Evolutionary conservation across 169 alveolate genomes (phyloP).

Genomic region (Nephromyces sp.): DNA sequence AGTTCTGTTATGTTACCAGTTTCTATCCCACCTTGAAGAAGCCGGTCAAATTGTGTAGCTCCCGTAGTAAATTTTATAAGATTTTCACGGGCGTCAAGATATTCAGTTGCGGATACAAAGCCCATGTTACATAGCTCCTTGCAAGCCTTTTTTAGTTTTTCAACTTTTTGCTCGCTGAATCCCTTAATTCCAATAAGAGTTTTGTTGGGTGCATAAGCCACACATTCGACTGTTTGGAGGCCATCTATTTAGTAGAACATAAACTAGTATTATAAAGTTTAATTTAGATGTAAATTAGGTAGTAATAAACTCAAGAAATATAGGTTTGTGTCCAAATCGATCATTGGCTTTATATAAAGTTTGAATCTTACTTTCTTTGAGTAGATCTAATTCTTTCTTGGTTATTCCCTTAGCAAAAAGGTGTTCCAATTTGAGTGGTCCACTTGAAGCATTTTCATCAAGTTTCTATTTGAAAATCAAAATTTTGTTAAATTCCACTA

Average conservation of each 20-base stretch:
- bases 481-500: no score
- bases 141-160: constrained; percentile 82
- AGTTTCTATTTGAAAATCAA: no score
- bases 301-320: no score
- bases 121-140: constrained; percentile 53
- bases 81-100: constrained; percentile 56
- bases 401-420: constrained; percentile 50
- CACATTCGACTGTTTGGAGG: constrained; percentile 36
- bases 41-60: constrained; percentile 79
- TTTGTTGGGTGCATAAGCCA: constrained; percentile 31
- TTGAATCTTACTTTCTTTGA: constrained; percentile 69
- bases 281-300: no score
- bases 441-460: constrained; percentile 29
- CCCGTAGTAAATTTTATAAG: constrained; percentile 89
- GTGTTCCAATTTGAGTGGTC: constrained; percentile 51
- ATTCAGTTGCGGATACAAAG: constrained; percentile 30
- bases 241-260: constrained; percentile 24
- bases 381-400: constrained; percentile 64
- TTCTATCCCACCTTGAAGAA: constrained; percentile 96
- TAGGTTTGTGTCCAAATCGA: no score
- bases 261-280: no score
- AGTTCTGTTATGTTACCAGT: constrained; percentile 91
- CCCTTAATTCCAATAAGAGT: constrained; percentile 79
- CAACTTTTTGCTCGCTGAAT: constrained; percentile 89
- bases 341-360: not conserved